Percentiles rank a stretch among this genome's conserved stretches.
These are phyloP conservation scores for Xylaria sp. DNA, from an alignment of 2,329 filamentous ascomycete genomes.

Conservation along the genomic window DNA sequence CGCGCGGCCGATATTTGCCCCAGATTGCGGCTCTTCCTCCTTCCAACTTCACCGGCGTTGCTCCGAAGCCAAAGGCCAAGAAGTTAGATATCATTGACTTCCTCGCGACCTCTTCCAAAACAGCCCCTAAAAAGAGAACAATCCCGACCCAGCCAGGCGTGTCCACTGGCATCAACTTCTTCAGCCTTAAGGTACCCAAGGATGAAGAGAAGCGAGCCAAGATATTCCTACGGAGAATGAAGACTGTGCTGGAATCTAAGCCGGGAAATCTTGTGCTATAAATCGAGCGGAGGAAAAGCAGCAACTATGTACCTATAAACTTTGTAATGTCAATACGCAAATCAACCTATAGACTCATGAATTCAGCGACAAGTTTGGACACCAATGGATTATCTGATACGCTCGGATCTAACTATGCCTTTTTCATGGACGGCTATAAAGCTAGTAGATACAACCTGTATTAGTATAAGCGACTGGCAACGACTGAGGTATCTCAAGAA, in stretches of 20 bases:
- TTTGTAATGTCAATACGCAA: slow-evolving; percentile 24
- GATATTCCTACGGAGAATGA: slow-evolving; percentile 85
- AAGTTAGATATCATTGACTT: slow-evolving; percentile 84
- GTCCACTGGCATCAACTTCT: slow-evolving; percentile 71
- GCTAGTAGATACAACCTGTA: neutral
- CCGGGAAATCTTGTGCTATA: slow-evolving; percentile 75
- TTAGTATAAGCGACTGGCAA: neutral
- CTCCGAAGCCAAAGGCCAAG: slow-evolving; percentile 50
- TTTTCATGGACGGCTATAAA: neutral
- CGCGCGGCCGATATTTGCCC: slow-evolving; percentile 71
- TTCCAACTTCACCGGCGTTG: slow-evolving; percentile 45
- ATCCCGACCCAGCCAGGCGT: slow-evolving; percentile 51
- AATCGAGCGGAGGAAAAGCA: slow-evolving; percentile 31
- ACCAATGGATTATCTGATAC: neutral
- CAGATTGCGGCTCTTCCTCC: slow-evolving; percentile 68
- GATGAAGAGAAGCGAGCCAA: slow-evolving; percentile 82
- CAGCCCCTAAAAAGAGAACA: slow-evolving; percentile 40
- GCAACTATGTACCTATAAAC: slow-evolving; percentile 33
- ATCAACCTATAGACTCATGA: slow-evolving; percentile 34
- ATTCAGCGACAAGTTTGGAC: slow-evolving; percentile 19
- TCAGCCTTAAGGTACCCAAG: slow-evolving; percentile 79
- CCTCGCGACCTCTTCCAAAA: slow-evolving; percentile 56
- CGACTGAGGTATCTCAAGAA: neutral
- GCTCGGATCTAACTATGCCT: neutral
- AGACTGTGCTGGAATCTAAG: slow-evolving; percentile 80